Percentiles rank a stretch among this genome's conserved stretches.
These are phyloP conservation scores for Sporothrix brasiliensis DNA, from an alignment of 2,329 filamentous ascomycete genomes.

Conservation along the genomic window DNA sequence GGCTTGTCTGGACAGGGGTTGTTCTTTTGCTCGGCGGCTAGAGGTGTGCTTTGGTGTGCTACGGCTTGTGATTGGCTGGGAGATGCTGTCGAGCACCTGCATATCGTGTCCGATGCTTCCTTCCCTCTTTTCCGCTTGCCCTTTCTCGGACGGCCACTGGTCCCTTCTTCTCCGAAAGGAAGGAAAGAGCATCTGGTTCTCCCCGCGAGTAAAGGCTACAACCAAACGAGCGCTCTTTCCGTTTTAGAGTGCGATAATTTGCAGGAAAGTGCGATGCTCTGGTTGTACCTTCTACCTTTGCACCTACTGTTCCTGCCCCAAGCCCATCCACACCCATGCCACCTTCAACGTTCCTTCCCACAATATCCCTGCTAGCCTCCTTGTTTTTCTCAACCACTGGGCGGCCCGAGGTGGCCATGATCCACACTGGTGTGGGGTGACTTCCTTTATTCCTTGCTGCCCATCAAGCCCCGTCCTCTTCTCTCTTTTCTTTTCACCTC, in stretches of 20 bases:
- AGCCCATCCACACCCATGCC: neutral
- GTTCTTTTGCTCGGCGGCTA: constrained; percentile 27
- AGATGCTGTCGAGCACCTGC: constrained; percentile 19
- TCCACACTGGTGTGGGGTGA: neutral
- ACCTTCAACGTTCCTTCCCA: neutral
- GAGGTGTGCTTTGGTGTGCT: constrained; percentile 27
- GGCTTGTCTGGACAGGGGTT: constrained; percentile 17
- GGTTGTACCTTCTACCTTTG: constrained; percentile 7
- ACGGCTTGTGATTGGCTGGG: constrained; percentile 24
- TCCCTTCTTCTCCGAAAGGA: neutral
- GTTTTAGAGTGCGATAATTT: neutral
- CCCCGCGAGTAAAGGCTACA: neutral
- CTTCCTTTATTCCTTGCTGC: neutral
- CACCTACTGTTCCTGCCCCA: constrained; percentile 19
- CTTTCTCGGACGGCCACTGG: constrained; percentile 18
- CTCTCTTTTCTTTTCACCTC: neutral
- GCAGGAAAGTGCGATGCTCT: neutral
- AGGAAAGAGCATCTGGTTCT: neutral
- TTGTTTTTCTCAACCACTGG: constrained; percentile 14
- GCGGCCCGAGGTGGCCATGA: constrained; percentile 26
- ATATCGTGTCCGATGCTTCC: constrained; percentile 20
- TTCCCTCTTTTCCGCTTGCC: constrained; percentile 20
- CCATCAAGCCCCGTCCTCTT: neutral
- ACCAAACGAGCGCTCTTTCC: neutral
- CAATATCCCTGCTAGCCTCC: constrained; percentile 18